Percentiles rank a stretch among this genome's conserved stretches.
phyloP scores from a whole-genome alignment of 2,329 filamentous ascomycete species.

The Diaporthe citri region DNA sequence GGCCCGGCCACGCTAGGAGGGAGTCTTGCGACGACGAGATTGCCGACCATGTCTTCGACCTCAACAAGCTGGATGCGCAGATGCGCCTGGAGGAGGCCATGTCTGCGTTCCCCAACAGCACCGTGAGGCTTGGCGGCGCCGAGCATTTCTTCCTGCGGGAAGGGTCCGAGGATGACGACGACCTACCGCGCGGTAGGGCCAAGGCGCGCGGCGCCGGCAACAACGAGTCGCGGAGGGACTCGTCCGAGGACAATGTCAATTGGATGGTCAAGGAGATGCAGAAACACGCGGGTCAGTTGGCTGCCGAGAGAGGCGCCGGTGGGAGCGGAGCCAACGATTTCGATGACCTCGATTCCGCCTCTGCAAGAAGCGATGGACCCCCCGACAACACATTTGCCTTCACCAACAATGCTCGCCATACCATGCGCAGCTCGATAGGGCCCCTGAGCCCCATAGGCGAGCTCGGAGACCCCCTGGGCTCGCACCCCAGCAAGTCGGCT shows the following conservation, averaged over 20 bases:
- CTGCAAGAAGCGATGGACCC: slow-evolving; percentile 52
- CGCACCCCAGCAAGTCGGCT: slow-evolving; percentile 29
- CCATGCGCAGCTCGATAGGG: slow-evolving; percentile 41
- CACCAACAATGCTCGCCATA: slow-evolving; percentile 46
- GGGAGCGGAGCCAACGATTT: slow-evolving; percentile 44
- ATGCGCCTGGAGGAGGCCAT: slow-evolving; percentile 84
- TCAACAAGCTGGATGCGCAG: slow-evolving; percentile 85
- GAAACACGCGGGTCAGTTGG: slow-evolving; percentile 76
- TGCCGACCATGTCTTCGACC: slow-evolving; percentile 80
- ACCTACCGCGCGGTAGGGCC: slow-evolving; percentile 50
- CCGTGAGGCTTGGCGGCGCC: slow-evolving; percentile 76
- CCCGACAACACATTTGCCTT: slow-evolving; percentile 52
- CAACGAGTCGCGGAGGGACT: slow-evolving; percentile 64
- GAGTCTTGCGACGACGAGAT: slow-evolving; percentile 82
- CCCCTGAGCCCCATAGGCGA: slow-evolving; percentile 49
- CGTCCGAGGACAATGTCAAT: slow-evolving; percentile 70
- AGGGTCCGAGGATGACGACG: slow-evolving; percentile 68
- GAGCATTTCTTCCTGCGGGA: slow-evolving; percentile 78
- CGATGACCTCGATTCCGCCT: slow-evolving; percentile 46
- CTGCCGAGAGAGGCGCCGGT: slow-evolving; percentile 49
- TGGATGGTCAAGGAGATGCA: slow-evolving; percentile 89
- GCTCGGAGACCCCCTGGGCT: slow-evolving; percentile 46
- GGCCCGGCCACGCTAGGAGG: slow-evolving; percentile 64
- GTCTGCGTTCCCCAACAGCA: slow-evolving; percentile 81
- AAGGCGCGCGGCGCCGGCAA: slow-evolving; percentile 44